Conservation (phyloP, 1,139 yeast species). For the Hansenula lynferdii region DNA sequence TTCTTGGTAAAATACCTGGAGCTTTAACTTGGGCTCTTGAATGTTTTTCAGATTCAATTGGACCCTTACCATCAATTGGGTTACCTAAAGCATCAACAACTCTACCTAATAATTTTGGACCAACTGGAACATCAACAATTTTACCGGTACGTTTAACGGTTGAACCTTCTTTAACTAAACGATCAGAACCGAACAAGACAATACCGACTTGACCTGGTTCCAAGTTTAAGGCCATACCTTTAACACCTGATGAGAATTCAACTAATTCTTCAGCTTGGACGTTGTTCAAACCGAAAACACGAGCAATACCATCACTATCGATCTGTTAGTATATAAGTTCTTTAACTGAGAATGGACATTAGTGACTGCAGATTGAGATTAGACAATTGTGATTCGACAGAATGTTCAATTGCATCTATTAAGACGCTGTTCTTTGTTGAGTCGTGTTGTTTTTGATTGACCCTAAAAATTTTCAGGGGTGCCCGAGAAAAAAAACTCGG, state of each 20-base stretch:
- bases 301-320: conserved; percentile 98
- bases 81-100: conserved; percentile 99
- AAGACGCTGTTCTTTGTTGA: too few species aligned
- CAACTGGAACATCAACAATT: conserved; percentile 99
- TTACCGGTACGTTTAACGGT: conserved; percentile 99
- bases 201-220: conserved; percentile 99
- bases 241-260: conserved; percentile 98
- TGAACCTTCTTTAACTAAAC: conserved; percentile 99
- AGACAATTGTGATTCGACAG: too few species aligned
- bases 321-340: conserved; percentile 21
- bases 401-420: too few species aligned
- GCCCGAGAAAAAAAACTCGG: conserved; percentile 1
- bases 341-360: too few species aligned
- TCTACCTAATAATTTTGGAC: conserved; percentile 98
- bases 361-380: too few species aligned
- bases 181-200: conserved; percentile 99
- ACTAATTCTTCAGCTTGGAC: conserved; percentile 99
- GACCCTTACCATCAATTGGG: conserved; percentile 99
- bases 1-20: conserved; percentile 99
- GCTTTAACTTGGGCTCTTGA: conserved; percentile 99
- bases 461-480: conserved; percentile 6
- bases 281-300: conserved; percentile 99
- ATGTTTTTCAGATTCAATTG: conserved; percentile 79
- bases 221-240: conserved; percentile 99
- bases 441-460: background rate